Evolutionary conservation across 495 filamentous ascomycete genomes (phyloP), one percentile per base, ranked within the genome.

Genomic region (Penicillium manginii): DNA sequence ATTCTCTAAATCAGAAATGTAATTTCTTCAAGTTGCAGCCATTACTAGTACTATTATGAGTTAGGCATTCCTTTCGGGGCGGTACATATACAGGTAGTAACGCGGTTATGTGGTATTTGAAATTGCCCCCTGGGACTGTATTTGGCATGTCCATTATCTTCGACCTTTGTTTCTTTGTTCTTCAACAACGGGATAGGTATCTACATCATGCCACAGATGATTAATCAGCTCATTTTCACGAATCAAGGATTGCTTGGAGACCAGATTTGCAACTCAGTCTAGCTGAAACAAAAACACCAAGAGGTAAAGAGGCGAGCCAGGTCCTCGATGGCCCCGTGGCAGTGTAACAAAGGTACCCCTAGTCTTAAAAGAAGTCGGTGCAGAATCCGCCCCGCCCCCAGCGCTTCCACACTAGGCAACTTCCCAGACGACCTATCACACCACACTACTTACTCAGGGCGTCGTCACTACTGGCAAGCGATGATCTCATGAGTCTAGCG

Each of bases 381-480:
- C 55, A 55, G 47, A 50, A 23, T 14, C 45, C 21, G 45, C 31
- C 31, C 54, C 43, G 29, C 45, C 9, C 21, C 45, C 45, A 47
- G 22, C 40, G 22, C 45, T 58, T 51, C 50, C 21, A 21, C 50
- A 35, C 35, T 52, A 54, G 54, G 39, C 52, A 58, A 17, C 23
- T 39, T 33, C 21, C 23, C 42, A 56, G 45, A 50, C 39, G 50
- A 17, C 66, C 66, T 66, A 69, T 69, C 63, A 64, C 39, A 45
- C 14, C 17, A 7, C 32, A 6, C 6, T 14, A 54, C 31, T 57
- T 65, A 58, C 45, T 62, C 40, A 57, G 55, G 32, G 53, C 31
- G 46, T 62, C 62, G 57, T 68, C 62, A 65, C 55, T 23, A 3
- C 26, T 37, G 26, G 55, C 46, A 45, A 42, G 19, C 32, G 22